Evolutionary conservation across 2,329 filamentous ascomycete species (phyloP).

Genomic region (Cadophora luteo-olivacea): DNA sequence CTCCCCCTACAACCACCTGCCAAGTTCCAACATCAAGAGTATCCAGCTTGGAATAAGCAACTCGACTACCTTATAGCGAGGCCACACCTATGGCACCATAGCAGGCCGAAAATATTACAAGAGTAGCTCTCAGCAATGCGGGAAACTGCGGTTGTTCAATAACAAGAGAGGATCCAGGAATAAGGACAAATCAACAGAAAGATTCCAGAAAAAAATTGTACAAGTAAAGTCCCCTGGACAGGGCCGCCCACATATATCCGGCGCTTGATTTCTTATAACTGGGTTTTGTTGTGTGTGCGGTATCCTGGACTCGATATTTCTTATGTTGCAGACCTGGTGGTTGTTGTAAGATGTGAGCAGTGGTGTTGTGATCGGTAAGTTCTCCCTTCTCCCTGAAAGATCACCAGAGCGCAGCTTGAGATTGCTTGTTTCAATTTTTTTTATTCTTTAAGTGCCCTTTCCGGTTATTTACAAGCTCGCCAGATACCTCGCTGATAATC

Average conservation of each 20-base stretch:
- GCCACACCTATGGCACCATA: not conserved
- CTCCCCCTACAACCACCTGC: not conserved
- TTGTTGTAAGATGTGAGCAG: not conserved
- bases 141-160: constrained; percentile 1
- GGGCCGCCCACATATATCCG: not conserved
- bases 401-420: not conserved
- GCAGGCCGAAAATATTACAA: not conserved
- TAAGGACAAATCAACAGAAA: not conserved
- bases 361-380: not conserved
- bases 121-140: constrained; percentile 4
- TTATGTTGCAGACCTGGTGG: not conserved
- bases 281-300: not conserved
- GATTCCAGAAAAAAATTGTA: not conserved
- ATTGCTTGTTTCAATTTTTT: constrained; percentile 1
- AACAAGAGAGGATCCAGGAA: not conserved
- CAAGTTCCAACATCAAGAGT: constrained; percentile 2
- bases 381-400: not conserved
- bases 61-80: not conserved
- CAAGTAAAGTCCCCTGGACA: not conserved
- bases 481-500: too few relatives aligned
- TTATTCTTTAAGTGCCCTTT: not conserved
- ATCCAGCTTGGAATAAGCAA: constrained; percentile 8
- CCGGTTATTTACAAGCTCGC: too few relatives aligned
- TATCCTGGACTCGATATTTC: not conserved
- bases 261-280: not conserved